Base-by-base conservation (phyloP, 2,329 filamentous ascomycete genomes). In the Chaetoscypha palmicola region DNA sequence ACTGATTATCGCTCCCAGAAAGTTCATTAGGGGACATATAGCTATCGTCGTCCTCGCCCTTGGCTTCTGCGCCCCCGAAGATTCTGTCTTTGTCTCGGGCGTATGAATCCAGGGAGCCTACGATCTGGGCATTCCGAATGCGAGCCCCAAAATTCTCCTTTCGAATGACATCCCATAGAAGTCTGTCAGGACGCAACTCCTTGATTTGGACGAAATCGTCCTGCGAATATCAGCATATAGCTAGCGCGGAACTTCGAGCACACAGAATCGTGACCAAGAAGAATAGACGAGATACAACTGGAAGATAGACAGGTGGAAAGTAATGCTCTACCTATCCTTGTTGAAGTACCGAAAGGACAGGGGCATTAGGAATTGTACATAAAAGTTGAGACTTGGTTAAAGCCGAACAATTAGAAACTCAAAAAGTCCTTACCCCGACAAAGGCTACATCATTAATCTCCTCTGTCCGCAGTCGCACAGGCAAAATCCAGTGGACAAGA, bases 401-500 rank as follows among this genome's bases (percentile, higher is more conserved):
- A n/a, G n/a, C n/a, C n/a, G n/a, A n/a, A n/a, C n/a, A 35, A 45
- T 33, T 37, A 20, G 49, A 50, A 35, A 46, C 46, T 46, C 50
- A 31, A 23, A 46, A 40, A 41, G n/a, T 22, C 73, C 79, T 66
- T 71, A 84, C 81, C 42, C 89, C 86, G 45, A 98, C 74, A 56
- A 95, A 88, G 28, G 90, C 82, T 51, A 96, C 78, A 66, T 97
- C 90, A 54, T 92, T 89, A 48, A 80, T 71, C 33, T 72, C 65
- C 40, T 72, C 70, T 43, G 81, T 81, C 46, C 90, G 76, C 47
- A 97, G 70, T 47, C 82, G 78, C n/a, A 82, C 86, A 10, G 89
- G 86, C 11, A 95, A 68, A 33, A 96, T 83, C 69, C 77, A 84
- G 58, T 83, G 82, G 44, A 83, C 74, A 26, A 84, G 69, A 1